Evolutionary conservation across 441 rosid genomes (phyloP).

Genomic region (Euphorbia celastroides): DNA sequence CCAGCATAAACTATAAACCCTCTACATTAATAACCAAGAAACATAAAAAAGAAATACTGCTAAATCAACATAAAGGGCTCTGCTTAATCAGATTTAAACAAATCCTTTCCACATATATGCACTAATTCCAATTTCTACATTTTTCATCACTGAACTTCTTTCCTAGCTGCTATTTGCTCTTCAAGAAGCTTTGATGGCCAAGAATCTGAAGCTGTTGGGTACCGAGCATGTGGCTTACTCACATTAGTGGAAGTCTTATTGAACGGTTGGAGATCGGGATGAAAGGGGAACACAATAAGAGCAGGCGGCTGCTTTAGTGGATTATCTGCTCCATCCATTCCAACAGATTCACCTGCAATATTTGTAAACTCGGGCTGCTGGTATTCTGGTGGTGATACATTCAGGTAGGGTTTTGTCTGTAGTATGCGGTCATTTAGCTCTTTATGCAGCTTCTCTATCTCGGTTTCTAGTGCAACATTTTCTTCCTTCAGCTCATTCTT

Average conservation of each 20-base stretch:
- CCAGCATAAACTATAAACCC: neutral
- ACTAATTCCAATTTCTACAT: slow-evolving; percentile 17
- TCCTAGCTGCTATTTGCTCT: slow-evolving; percentile 31
- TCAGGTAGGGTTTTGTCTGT: slow-evolving; percentile 52
- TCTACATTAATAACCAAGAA: neutral
- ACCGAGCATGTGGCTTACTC: slow-evolving; percentile 88
- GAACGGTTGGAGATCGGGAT: slow-evolving; percentile 39
- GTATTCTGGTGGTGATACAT: slow-evolving; percentile 36
- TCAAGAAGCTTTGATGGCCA: slow-evolving; percentile 81
- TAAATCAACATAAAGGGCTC: too few species aligned
- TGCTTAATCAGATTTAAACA: too few species aligned
- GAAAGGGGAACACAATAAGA: slow-evolving; percentile 62
- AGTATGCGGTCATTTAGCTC: slow-evolving; percentile 47
- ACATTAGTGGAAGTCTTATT: slow-evolving; percentile 32
- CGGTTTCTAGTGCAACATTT: slow-evolving; percentile 53
- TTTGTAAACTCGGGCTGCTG: slow-evolving; percentile 32
- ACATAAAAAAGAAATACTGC: too few species aligned
- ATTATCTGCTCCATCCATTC: slow-evolving; percentile 32
- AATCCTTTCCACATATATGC: too few species aligned
- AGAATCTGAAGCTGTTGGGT: slow-evolving; percentile 60
- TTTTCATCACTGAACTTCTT: slow-evolving; percentile 25
- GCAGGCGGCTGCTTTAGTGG: slow-evolving; percentile 40
- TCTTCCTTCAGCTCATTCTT: slow-evolving; percentile 81
- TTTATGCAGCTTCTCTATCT: slow-evolving; percentile 44
- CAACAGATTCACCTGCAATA: slow-evolving; percentile 23